These are phyloP conservation scores for Pontederia paniculata DNA, from an alignment of 176 grass and related monocot species.

Conservation along the genomic window DNA sequence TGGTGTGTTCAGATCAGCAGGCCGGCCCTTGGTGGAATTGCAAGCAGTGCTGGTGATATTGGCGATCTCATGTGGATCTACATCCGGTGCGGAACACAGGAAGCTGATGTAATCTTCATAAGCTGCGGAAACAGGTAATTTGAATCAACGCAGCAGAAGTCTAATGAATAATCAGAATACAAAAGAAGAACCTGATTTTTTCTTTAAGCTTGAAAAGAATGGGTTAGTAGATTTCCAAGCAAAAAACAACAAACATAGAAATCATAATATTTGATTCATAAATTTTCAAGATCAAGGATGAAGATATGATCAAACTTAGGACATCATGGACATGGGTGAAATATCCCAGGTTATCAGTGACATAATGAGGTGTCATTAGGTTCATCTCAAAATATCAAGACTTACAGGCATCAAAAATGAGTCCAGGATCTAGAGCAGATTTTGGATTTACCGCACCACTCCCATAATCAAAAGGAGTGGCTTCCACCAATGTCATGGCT, in stretches of 20 bases:
- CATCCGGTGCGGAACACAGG: slow-evolving; percentile 60
- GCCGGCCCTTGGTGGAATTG: slow-evolving; percentile 28
- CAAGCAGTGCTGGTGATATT: slow-evolving; percentile 59
- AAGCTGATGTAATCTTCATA: slow-evolving; percentile 85
- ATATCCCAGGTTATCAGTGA: neutral
- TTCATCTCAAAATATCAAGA: neutral
- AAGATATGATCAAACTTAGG: too few species aligned
- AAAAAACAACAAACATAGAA: too few species aligned
- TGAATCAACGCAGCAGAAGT: neutral
- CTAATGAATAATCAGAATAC: neutral
- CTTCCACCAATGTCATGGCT: slow-evolving; percentile 54
- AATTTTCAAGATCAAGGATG: too few species aligned
- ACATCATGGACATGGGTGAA: neutral
- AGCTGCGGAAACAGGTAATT: slow-evolving; percentile 35
- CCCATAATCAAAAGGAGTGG: slow-evolving; percentile 95
- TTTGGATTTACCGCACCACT: slow-evolving; percentile 85
- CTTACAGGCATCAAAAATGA: slow-evolving; percentile 93
- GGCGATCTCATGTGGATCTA: slow-evolving; percentile 46
- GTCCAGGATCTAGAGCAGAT: slow-evolving; percentile 82
- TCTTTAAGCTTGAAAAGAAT: neutral
- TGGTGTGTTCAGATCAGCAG: slow-evolving; percentile 72
- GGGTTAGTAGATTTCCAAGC: neutral
- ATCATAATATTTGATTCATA: too few species aligned
- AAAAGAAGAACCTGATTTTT: neutral
- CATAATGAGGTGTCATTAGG: neutral